Percentiles rank a stretch among this genome's conserved stretches.
Conservation (phyloP, 2,329 filamentous ascomycete species). For the Trichoderma sp. region DNA sequence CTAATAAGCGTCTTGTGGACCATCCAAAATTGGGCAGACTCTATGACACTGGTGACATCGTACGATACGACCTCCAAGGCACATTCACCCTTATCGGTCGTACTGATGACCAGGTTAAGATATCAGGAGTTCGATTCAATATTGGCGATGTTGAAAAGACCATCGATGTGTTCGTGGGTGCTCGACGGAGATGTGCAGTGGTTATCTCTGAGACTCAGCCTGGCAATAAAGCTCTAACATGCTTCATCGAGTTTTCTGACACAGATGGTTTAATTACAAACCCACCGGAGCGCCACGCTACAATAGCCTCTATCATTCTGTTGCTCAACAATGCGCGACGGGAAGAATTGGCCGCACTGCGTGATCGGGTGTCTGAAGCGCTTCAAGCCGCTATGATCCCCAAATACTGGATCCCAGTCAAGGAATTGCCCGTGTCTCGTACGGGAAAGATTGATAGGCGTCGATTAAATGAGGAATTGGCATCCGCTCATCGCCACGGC, state of each 20-base stretch:
- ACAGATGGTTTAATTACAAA: background rate
- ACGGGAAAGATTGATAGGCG: background rate
- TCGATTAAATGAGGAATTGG: background rate
- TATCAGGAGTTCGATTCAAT: background rate
- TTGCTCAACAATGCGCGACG: background rate
- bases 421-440: background rate
- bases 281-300: background rate
- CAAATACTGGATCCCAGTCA: background rate
- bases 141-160: background rate
- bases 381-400: background rate
- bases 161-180: background rate
- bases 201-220: background rate
- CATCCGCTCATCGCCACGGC: background rate
- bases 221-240: background rate
- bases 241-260: background rate
- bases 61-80: background rate
- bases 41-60: background rate
- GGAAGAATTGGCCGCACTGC: background rate
- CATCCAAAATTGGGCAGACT: background rate
- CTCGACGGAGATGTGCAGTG: background rate
- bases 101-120: background rate
- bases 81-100: background rate
- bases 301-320: background rate
- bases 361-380: background rate
- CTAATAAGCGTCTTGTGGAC: background rate